Evolutionary conservation across 2,329 filamentous ascomycete genomes (phyloP).

Genomic region (Ilyonectria destructans): DNA sequence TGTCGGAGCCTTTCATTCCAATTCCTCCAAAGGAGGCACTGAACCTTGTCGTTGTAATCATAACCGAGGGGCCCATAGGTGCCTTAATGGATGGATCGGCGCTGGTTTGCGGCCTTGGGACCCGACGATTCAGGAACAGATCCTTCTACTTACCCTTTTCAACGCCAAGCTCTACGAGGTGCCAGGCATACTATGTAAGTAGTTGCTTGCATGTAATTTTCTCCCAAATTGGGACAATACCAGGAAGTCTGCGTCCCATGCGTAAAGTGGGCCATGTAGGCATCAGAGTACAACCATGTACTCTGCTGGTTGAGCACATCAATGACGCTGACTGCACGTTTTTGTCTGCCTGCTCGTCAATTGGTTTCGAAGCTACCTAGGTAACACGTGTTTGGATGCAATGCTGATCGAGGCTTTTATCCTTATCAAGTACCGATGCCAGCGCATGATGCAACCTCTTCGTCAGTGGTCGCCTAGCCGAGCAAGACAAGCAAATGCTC

Average conservation of each 20-base stretch:
- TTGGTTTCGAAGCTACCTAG: neutral
- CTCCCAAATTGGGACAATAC: constrained; percentile 20
- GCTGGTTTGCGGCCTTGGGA: constrained; percentile 8
- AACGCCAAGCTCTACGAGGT: constrained; percentile 15
- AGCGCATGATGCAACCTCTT: neutral
- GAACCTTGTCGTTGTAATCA: neutral
- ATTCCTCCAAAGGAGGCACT: neutral
- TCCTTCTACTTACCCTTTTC: constrained; percentile 7
- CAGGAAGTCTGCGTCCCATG: constrained; percentile 34
- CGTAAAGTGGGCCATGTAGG: constrained; percentile 39
- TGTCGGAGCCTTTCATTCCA: neutral
- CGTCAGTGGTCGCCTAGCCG: neutral
- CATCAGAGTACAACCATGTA: constrained; percentile 9
- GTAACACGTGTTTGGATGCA: neutral
- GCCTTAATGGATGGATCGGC: constrained; percentile 5
- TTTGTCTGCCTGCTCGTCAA: neutral
- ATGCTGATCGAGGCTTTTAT: neutral
- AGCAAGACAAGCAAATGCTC: neutral
- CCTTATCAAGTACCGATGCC: neutral
- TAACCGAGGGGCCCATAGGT: neutral
- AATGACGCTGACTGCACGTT: neutral
- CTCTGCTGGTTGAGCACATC: neutral
- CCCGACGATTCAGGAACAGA: constrained; percentile 26
- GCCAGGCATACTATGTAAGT: neutral
- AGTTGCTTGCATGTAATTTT: constrained; percentile 14